Conservation (phyloP, 2,329 filamentous ascomycete species). For the Ceratocystis destructans region DNA sequence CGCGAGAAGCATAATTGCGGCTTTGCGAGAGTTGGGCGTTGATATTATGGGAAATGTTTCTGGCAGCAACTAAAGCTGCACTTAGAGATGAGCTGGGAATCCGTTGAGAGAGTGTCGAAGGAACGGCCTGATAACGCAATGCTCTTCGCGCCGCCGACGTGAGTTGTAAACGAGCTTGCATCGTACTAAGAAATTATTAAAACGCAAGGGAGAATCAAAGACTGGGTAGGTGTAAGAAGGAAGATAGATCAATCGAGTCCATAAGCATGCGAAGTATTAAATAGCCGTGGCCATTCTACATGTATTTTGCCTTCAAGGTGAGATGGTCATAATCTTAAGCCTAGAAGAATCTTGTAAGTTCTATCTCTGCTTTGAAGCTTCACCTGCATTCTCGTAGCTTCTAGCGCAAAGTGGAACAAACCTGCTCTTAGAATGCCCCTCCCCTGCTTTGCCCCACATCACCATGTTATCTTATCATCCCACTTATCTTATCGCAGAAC, state of each 20-base stretch:
- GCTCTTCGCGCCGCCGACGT: conserved; percentile 28
- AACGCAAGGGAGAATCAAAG: conserved; percentile 6
- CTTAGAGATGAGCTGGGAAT: conserved; percentile 14
- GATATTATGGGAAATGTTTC: conserved; percentile 22
- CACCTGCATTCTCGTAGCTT: conserved; percentile 30
- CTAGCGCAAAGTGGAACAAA: conserved; percentile 21
- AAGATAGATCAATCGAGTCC: background rate
- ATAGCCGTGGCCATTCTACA: background rate
- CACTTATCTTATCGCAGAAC: conserved; percentile 10
- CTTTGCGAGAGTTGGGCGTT: conserved; percentile 19
- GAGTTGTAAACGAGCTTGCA: conserved; percentile 33
- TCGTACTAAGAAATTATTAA: conserved; percentile 21
- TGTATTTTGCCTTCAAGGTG: conserved; percentile 13
- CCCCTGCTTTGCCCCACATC: background rate
- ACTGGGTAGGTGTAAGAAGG: background rate
- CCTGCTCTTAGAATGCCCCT: background rate
- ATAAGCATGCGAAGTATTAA: background rate
- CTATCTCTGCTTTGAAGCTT: conserved; percentile 21
- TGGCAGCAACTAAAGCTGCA: conserved; percentile 26
- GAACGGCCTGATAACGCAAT: conserved; percentile 6
- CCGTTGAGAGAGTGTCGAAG: background rate
- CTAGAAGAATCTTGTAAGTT: background rate
- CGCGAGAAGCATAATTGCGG: conserved; percentile 48
- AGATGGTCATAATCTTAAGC: background rate
- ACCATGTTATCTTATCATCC: background rate